Percentiles rank a stretch among this genome's conserved stretches.
Evolutionary conservation across 106 monocot species (phyloP).

Genomic region (Phalaenopsis equestris): DNA sequence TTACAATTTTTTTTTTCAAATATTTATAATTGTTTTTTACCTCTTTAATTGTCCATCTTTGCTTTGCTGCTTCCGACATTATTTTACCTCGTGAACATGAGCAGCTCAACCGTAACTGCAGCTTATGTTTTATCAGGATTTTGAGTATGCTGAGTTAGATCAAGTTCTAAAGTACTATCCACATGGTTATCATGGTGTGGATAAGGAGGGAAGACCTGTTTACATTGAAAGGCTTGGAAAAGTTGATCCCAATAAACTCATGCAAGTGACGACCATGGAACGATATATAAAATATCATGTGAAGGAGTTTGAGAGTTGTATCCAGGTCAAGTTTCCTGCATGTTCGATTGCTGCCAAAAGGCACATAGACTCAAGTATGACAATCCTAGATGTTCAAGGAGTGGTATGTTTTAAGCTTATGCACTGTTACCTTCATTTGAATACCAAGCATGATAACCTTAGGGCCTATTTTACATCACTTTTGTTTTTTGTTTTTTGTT

Average conservation of each 20-base stretch:
- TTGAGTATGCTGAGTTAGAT: constrained; percentile 47
- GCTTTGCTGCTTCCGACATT: background rate
- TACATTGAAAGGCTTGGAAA: constrained; percentile 66
- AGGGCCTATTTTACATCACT: too few species aligned
- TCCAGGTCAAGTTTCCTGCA: constrained; percentile 65
- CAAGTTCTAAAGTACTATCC: constrained; percentile 59
- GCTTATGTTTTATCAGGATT: constrained; percentile 31
- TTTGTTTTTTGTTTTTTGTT: too few species aligned
- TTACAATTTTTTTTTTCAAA: background rate
- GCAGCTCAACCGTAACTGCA: background rate
- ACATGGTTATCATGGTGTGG: constrained; percentile 69
- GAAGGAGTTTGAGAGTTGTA: constrained; percentile 56
- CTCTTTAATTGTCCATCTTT: background rate
- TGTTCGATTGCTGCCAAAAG: constrained; percentile 75
- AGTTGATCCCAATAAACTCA: constrained; percentile 56
- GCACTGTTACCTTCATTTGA: background rate
- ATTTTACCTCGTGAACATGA: background rate
- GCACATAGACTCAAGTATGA: constrained; percentile 73
- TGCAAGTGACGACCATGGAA: constrained; percentile 76
- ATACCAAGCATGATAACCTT: background rate
- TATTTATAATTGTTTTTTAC: background rate
- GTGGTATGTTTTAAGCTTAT: constrained; percentile 37
- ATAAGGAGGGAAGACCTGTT: constrained; percentile 68
- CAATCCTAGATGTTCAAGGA: constrained; percentile 85
- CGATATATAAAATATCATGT: constrained; percentile 62